Conservation (phyloP, 2,329 filamentous ascomycete species). For the Diaporthe vaccinii region DNA sequence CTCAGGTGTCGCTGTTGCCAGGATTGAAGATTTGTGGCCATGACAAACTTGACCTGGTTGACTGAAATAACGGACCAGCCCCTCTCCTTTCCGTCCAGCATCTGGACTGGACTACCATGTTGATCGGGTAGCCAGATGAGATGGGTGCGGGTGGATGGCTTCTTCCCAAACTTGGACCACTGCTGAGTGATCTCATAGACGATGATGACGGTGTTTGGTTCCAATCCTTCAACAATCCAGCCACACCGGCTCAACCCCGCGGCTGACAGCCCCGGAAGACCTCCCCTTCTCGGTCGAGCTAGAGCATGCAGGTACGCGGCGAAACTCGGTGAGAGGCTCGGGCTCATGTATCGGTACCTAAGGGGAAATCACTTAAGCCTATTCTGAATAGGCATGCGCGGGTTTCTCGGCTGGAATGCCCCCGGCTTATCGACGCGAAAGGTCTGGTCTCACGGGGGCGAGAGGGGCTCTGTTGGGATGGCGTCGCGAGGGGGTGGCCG, state of each 20-base stretch:
- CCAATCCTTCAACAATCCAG: background rate
- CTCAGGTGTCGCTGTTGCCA: background rate
- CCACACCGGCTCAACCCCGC: background rate
- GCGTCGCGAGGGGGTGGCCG: background rate
- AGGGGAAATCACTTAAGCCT: background rate
- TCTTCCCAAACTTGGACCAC: background rate
- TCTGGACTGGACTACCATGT: background rate
- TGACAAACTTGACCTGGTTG: background rate
- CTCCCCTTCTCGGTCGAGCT: background rate
- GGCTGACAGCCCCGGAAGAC: conserved; percentile 2
- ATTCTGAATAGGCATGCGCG: background rate
- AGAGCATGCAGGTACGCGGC: conserved; percentile 3
- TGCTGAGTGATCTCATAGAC: background rate
- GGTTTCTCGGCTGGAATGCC: background rate
- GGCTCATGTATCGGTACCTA: background rate
- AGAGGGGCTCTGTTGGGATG: background rate
- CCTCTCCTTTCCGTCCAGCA: background rate
- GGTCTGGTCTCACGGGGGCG: background rate
- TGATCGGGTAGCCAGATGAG: background rate
- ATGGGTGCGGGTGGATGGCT: background rate
- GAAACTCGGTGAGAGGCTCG: background rate
- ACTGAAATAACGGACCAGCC: background rate
- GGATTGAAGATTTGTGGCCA: background rate
- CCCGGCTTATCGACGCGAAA: background rate
- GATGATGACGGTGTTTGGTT: background rate